Conservation (phyloP, 768 basidiomycete genomes). For the Tricholoma sp. region DNA sequence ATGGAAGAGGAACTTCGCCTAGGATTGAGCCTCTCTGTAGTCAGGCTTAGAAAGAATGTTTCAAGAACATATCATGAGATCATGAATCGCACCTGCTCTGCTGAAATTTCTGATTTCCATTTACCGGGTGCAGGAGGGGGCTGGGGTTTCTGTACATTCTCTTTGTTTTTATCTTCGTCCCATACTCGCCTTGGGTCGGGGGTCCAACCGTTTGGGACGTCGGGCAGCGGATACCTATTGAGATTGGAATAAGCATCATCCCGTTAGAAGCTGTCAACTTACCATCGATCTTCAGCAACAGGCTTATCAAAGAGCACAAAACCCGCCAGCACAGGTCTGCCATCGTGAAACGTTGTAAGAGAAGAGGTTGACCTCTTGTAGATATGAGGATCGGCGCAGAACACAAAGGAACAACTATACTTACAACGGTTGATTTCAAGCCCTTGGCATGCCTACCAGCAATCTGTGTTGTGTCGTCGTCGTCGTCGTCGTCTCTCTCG, state of each 20-base stretch:
- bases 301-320: conserved; percentile 69
- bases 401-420: conserved; percentile 8
- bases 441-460: conserved; percentile 25
- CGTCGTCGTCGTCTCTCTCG: conserved; percentile 65
- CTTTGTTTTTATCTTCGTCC: conserved; percentile 43
- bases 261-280: conserved; percentile 13
- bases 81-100: conserved; percentile 55
- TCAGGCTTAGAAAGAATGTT: neutral
- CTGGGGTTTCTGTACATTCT: conserved; percentile 30
- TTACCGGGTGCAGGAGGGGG: conserved; percentile 32
- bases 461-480: conserved; percentile 50
- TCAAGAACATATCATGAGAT: neutral
- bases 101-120: conserved; percentile 57
- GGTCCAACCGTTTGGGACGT: conserved; percentile 79
- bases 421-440: conserved; percentile 23
- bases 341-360: conserved; percentile 61
- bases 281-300: conserved; percentile 69
- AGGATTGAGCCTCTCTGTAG: conserved; percentile 76
- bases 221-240: conserved; percentile 79
- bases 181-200: conserved; percentile 82
- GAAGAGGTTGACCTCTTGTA: conserved; percentile 29
- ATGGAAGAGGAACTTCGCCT: conserved; percentile 73
- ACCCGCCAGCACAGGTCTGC: conserved; percentile 64
- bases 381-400: conserved; percentile 16
- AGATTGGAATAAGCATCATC: neutral